Percentiles rank a stretch among this genome's conserved stretches.
These are phyloP conservation scores for Cladobotryum mycophilum DNA, from an alignment of 2,329 filamentous ascomycete genomes.

Conservation along the genomic window DNA sequence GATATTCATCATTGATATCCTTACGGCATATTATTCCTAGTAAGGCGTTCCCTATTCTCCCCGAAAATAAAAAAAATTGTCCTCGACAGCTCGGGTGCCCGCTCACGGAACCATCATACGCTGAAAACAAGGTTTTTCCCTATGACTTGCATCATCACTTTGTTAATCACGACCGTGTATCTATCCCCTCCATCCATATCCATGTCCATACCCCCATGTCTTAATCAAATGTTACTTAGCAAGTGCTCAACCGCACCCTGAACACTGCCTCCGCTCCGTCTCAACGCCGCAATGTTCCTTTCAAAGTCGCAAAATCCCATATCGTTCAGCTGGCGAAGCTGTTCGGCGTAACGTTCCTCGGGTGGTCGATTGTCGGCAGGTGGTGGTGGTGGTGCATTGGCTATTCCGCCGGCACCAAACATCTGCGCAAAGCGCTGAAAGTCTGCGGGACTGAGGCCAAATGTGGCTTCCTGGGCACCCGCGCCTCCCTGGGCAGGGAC, in stretches of 20 bases:
- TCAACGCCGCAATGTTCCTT: slow-evolving; percentile 78
- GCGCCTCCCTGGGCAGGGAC: background rate
- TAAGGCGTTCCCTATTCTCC: slow-evolving; percentile 10
- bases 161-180: too few species aligned
- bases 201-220: background rate
- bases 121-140: too few species aligned
- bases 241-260: slow-evolving; percentile 83
- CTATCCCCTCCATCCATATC: background rate
- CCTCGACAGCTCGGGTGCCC: background rate
- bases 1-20: background rate
- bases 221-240: slow-evolving; percentile 32
- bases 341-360: slow-evolving; percentile 86
- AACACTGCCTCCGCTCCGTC: slow-evolving; percentile 86
- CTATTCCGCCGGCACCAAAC: slow-evolving; percentile 28
- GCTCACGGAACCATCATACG: too few species aligned
- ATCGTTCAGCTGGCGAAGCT: slow-evolving; percentile 89
- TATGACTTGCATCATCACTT: too few species aligned
- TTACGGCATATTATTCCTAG: background rate
- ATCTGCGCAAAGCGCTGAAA: slow-evolving; percentile 50
- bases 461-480: slow-evolving; percentile 31
- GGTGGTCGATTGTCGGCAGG: slow-evolving; percentile 80
- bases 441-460: slow-evolving; percentile 48
- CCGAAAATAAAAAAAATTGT: background rate
- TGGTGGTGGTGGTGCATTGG: slow-evolving; percentile 43
- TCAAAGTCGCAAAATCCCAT: slow-evolving; percentile 99